Percentiles rank a stretch among this genome's conserved stretches.
phyloP scores from a whole-genome alignment of 352 stramenopile genomes.

The Pythium dissotocum region DNA sequence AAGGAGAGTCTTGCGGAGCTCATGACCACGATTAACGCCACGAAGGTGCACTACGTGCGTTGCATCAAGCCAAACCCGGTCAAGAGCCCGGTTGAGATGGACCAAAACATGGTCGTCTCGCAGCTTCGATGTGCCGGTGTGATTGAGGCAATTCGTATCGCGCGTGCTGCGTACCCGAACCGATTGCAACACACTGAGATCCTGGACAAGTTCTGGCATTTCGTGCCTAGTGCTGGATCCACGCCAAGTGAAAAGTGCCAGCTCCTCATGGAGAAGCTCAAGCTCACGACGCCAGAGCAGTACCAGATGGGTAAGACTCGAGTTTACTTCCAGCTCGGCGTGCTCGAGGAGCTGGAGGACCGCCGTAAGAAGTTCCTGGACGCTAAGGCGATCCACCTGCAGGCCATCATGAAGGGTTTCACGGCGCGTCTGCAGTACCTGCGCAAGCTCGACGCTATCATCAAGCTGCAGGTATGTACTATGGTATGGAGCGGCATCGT shows the following conservation, averaged over 20 bases:
- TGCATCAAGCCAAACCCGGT: conserved; percentile 99
- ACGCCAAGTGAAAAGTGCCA: conserved; percentile 68
- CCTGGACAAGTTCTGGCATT: conserved; percentile 82
- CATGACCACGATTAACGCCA: conserved; percentile 95
- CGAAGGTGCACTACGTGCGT: conserved; percentile 97
- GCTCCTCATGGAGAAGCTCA: conserved; percentile 80
- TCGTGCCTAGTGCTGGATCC: conserved; percentile 63
- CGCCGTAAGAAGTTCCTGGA: conserved; percentile 85
- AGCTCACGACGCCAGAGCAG: conserved; percentile 65
- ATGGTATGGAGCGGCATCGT: not conserved
- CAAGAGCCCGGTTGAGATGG: conserved; percentile 91
- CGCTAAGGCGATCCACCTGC: conserved; percentile 73
- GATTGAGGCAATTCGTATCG: conserved; percentile 98
- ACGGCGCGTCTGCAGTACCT: conserved; percentile 76
- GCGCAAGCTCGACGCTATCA: conserved; percentile 70
- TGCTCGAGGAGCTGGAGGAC: conserved; percentile 86
- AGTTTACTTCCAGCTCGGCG: conserved; percentile 87
- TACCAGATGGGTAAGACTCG: conserved; percentile 87
- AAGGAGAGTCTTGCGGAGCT: conserved; percentile 92
- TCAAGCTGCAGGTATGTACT: conserved; percentile 67
- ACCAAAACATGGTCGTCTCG: conserved; percentile 93
- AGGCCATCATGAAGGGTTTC: conserved; percentile 81
- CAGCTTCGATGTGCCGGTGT: conserved; percentile 98
- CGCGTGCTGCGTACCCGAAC: conserved; percentile 98
- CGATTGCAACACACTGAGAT: conserved; percentile 91